Conservation (phyloP, 2,329 filamentous ascomycete species). For the Fusarium pseudonygamai region DNA sequence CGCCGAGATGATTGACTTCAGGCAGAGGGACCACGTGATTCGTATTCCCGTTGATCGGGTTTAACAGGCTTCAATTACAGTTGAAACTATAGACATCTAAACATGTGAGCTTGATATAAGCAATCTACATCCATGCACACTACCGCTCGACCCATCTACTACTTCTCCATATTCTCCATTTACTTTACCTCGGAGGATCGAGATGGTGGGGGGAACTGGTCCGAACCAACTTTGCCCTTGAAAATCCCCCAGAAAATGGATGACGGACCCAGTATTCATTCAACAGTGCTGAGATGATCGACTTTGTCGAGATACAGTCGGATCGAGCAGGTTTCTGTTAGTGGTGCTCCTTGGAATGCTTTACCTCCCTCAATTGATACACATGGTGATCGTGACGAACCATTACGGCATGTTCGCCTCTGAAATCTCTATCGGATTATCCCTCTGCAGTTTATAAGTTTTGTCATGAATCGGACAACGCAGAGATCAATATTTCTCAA, state of each 20-base stretch:
- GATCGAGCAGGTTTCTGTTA: neutral
- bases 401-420: neutral
- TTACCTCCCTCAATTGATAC: no score
- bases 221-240: slow-evolving; percentile 14
- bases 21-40: slow-evolving; percentile 20
- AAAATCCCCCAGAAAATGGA: slow-evolving; percentile 19
- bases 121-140: neutral
- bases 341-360: neutral
- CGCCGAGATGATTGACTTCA: neutral
- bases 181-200: slow-evolving; percentile 21
- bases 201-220: slow-evolving; percentile 18
- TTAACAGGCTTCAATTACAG: neutral
- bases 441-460: neutral
- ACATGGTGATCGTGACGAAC: no score
- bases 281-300: neutral
- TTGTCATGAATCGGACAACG: neutral
- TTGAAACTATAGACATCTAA: neutral
- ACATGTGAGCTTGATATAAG: neutral
- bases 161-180: slow-evolving; percentile 19
- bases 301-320: neutral
- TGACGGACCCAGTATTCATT: slow-evolving; percentile 26
- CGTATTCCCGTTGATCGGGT: neutral
- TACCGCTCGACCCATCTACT: slow-evolving; percentile 20
- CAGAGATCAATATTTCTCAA: neutral
- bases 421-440: neutral